Evolutionary conservation across 169 alveolate genomes (phyloP).

Genomic region (Amoebophrya sp.): DNA sequence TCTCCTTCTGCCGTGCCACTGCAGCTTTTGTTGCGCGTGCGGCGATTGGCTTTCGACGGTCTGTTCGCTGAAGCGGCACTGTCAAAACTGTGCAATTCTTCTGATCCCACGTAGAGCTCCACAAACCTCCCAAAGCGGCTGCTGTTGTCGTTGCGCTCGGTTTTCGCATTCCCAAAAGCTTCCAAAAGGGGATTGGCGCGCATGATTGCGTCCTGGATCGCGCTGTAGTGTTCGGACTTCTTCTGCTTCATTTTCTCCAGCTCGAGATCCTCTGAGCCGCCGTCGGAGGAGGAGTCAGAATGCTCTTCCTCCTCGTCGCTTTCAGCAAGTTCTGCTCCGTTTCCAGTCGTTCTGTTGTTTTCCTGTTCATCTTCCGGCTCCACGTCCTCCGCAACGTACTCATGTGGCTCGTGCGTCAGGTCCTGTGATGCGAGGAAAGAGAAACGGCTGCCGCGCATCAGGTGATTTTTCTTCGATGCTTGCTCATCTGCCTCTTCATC

Average conservation of each 20-base stretch:
- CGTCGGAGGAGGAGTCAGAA: no score
- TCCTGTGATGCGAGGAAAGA: not conserved
- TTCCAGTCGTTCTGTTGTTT: no score
- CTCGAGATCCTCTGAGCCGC: conserved; percentile 2
- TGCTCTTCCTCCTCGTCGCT: no score
- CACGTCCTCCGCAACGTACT: not conserved
- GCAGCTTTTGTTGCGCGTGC: no score
- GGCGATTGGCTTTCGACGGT: no score
- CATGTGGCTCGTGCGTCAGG: not conserved
- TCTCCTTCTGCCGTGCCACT: no score
- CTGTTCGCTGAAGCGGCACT: no score
- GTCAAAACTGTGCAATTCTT: no score
- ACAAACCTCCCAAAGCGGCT: conserved; percentile 96
- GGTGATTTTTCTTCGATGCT: not conserved
- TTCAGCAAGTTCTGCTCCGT: no score
- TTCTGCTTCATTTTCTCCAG: conserved; percentile 20
- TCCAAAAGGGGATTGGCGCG: conserved; percentile 65
- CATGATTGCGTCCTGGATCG: conserved; percentile 57
- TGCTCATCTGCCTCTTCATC: not conserved
- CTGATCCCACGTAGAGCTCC: conserved; percentile 63
- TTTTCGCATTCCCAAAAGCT: conserved; percentile 97
- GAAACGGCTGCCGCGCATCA: not conserved
- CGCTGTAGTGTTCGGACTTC: no score
- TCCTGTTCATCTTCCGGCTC: no score
- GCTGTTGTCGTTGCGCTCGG: conserved; percentile 94